These are phyloP conservation scores for Quercus mongolica DNA, from an alignment of 306 rosid genomes.

Conservation along the genomic window DNA sequence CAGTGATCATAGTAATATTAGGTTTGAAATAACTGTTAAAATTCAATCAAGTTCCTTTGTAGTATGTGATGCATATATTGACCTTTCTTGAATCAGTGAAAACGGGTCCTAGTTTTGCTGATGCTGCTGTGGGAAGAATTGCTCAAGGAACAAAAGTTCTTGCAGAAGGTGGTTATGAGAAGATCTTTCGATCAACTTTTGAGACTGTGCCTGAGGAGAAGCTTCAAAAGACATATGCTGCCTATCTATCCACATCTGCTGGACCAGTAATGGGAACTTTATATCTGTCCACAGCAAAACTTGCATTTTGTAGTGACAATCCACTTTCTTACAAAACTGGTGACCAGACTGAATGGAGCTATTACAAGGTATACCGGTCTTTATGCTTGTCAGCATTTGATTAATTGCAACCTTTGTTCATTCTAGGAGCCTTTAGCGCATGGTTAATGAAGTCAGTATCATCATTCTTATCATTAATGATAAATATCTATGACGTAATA, in stretches of 20 bases:
- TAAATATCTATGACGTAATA: background rate
- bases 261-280: conserved; percentile 95
- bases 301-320: conserved; percentile 88
- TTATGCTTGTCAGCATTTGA: conserved; percentile 10
- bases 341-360: conserved; percentile 81
- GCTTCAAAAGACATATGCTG: conserved; percentile 79
- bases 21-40: background rate
- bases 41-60: conserved; percentile 8
- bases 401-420: background rate
- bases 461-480: background rate
- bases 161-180: conserved; percentile 99
- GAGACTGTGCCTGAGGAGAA: conserved; percentile 83
- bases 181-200: conserved; percentile 76
- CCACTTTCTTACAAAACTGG: conserved; percentile 80
- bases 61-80: background rate
- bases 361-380: conserved; percentile 62
- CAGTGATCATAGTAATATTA: background rate
- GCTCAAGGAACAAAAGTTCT: conserved; percentile 94
- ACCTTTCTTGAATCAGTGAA: conserved; percentile 55
- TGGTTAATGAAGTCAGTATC: background rate
- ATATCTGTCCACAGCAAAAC: conserved; percentile 79
- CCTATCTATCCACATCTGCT: conserved; percentile 94
- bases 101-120: conserved; percentile 93
- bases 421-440: background rate
- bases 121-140: conserved; percentile 95